phyloP scores from a whole-genome alignment of 306 rosid species.

The Glycine tomentella region DNA sequence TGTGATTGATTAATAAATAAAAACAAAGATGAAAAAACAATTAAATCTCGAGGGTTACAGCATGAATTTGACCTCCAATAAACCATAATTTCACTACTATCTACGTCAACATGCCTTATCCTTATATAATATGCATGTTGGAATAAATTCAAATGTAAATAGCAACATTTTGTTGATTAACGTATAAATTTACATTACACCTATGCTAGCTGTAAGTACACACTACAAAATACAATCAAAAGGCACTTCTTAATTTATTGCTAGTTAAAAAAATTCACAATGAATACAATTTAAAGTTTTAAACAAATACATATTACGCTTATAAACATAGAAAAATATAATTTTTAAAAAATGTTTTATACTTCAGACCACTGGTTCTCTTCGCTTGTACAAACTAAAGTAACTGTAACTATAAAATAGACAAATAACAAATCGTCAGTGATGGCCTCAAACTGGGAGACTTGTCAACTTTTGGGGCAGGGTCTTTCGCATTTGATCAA shows the following conservation, averaged over 20 bases:
- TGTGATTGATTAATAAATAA: not conserved
- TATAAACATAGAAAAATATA: not conserved
- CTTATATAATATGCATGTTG: not conserved
- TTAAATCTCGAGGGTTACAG: not conserved
- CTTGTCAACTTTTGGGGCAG: not conserved
- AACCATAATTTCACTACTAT: not conserved
- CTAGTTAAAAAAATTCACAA: not conserved
- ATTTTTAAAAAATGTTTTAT: not conserved
- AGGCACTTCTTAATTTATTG: not conserved
- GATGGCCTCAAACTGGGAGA: not conserved
- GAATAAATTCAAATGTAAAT: not conserved
- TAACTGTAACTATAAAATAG: not conserved
- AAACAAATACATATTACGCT: slow-evolving; percentile 13
- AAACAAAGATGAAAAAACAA: not conserved
- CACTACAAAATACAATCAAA: too few relatives aligned
- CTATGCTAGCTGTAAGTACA: too few relatives aligned
- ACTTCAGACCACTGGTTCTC: not conserved
- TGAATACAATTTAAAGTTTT: slow-evolving; percentile 11
- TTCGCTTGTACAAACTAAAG: not conserved
- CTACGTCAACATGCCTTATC: not conserved
- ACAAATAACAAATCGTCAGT: slow-evolving; percentile 18
- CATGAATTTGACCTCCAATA: not conserved
- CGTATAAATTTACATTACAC: not conserved
- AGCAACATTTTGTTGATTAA: not conserved
- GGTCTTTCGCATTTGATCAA: not conserved